phyloP scores from a whole-genome alignment of 805 yeast species.

The Lachancea cidri region DNA sequence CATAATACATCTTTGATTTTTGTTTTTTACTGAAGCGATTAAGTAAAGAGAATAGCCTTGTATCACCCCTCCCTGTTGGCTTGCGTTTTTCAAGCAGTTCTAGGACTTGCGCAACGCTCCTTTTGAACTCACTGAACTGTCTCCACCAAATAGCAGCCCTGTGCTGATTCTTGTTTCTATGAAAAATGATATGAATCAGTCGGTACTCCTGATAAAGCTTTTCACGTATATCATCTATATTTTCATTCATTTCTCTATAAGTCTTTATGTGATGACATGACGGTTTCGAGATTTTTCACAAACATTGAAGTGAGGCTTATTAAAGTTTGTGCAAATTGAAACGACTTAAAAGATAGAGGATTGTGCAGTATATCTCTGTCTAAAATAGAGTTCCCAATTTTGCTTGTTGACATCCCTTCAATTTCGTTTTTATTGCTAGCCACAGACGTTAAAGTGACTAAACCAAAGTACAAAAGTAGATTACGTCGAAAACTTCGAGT shows the following conservation, averaged over 20 bases:
- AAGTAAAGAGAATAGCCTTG: slow-evolving; percentile 12
- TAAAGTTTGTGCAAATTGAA: too few relatives aligned
- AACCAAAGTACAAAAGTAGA: too few relatives aligned
- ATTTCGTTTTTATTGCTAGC: too few relatives aligned
- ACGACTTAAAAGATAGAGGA: too few relatives aligned
- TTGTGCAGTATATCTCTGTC: too few relatives aligned
- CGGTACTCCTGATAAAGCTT: slow-evolving; percentile 45
- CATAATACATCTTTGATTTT: slow-evolving; percentile 49
- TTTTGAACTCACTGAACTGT: slow-evolving; percentile 55
- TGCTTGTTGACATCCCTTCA: too few relatives aligned
- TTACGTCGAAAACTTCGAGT: too few relatives aligned
- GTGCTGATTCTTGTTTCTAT: slow-evolving; percentile 75
- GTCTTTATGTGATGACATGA: too few relatives aligned
- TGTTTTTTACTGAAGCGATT: slow-evolving; percentile 32
- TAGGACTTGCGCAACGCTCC: slow-evolving; percentile 34
- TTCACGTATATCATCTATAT: background rate
- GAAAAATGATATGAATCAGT: slow-evolving; percentile 57
- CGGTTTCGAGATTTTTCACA: background rate
- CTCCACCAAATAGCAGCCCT: slow-evolving; percentile 73
- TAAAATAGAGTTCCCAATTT: too few relatives aligned
- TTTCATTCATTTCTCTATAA: slow-evolving; percentile 1
- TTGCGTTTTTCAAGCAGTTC: slow-evolving; percentile 24
- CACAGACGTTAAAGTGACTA: too few relatives aligned
- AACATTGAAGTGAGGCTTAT: too few relatives aligned
- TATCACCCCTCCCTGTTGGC: slow-evolving; percentile 11